Evolutionary conservation across 495 filamentous ascomycete genomes (phyloP).

Genomic region (Hypoxylon crocopeplum): DNA sequence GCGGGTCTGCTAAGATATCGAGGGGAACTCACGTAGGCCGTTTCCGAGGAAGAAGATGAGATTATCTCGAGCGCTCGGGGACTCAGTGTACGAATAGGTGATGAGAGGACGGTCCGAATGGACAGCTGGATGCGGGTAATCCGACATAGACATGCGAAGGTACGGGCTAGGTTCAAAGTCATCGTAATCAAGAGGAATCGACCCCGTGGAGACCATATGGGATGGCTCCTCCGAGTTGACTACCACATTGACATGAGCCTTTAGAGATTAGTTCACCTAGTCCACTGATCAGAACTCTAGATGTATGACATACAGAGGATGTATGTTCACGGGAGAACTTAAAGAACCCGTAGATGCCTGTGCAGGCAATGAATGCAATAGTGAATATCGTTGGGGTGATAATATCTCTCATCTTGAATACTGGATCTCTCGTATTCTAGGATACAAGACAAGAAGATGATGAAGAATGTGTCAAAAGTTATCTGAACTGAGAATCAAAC

Average conservation of each 20-base stretch:
- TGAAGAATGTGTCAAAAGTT: too few species aligned
- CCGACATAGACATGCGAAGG: background rate
- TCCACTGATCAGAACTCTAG: background rate
- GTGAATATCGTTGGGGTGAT: conserved; percentile 6
- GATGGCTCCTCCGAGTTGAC: background rate
- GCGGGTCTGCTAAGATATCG: background rate
- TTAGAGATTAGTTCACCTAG: conserved; percentile 3
- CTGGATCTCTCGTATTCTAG: background rate
- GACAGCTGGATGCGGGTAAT: background rate
- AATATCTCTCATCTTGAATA: conserved; percentile 11
- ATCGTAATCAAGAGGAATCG: background rate
- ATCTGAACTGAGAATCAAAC: too few species aligned
- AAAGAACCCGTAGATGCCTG: conserved; percentile 23
- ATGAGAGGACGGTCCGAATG: conserved; percentile 19
- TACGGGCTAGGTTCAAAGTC: background rate
- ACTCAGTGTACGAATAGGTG: conserved; percentile 43
- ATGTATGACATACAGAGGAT: background rate
- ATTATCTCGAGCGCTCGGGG: conserved; percentile 34
- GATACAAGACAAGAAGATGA: background rate
- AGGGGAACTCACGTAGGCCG: conserved; percentile 31
- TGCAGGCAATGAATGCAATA: conserved; percentile 5
- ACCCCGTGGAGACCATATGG: background rate
- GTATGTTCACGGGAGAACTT: conserved; percentile 21
- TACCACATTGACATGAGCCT: background rate
- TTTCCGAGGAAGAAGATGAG: conserved; percentile 41